A percentile compares a stretch with the other conserved stretches of the same genome.
phyloP scores from a whole-genome alignment of 345 rosid genomes.

The Gossypium stocksii region DNA sequence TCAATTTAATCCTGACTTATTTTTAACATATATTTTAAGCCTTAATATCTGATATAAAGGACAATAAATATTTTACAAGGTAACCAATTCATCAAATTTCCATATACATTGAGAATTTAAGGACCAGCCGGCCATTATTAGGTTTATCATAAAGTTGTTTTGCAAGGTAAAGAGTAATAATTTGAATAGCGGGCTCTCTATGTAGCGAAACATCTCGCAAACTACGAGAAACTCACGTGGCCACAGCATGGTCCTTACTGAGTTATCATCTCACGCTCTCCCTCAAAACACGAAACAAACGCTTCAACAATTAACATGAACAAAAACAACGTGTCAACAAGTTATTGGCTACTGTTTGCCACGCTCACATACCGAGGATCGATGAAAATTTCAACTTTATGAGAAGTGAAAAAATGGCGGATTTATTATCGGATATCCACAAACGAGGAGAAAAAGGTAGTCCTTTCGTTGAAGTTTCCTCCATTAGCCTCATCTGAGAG shows the following conservation, averaged over 20 bases:
- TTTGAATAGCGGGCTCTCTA: not conserved
- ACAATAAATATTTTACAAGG: no score
- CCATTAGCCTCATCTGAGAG: not conserved
- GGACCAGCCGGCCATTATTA: no score
- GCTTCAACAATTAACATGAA: not conserved
- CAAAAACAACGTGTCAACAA: not conserved
- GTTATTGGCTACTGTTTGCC: not conserved
- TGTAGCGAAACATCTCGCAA: constrained; percentile 1
- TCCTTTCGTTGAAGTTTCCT: not conserved
- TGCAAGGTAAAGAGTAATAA: not conserved
- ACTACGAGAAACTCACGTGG: constrained; percentile 11
- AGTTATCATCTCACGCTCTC: constrained; percentile 8
- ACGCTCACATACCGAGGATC: constrained; percentile 5
- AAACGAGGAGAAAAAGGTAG: not conserved
- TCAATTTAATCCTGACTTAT: no score
- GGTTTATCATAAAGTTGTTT: no score
- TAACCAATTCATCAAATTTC: no score
- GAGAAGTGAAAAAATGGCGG: not conserved
- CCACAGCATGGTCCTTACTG: constrained; percentile 3
- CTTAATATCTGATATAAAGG: no score
- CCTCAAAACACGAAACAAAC: not conserved
- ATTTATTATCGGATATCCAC: constrained; percentile 16
- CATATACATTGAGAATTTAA: no score
- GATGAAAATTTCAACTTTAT: not conserved
- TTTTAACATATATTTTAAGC: no score